Percentiles rank a stretch among this genome's conserved stretches.
phyloP scores from a whole-genome alignment of 2,329 filamentous ascomycete genomes.

The Colletotrichum caudatum region DNA sequence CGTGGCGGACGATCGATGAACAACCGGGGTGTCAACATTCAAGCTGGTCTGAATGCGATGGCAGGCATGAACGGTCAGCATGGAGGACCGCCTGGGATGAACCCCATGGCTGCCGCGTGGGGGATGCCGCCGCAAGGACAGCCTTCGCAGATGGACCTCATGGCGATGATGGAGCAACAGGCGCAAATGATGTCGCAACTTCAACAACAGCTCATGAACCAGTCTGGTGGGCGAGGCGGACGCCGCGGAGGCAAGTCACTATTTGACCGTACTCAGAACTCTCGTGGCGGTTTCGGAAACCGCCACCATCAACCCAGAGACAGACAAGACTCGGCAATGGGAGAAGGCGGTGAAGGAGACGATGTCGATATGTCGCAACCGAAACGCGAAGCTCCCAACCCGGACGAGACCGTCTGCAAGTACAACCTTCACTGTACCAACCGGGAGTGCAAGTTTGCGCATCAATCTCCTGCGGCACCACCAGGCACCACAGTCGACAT shows the following conservation, averaged over 20 bases:
- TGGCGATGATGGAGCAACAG: slow-evolving; percentile 88
- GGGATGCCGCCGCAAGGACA: slow-evolving; percentile 55
- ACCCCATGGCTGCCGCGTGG: slow-evolving; percentile 55
- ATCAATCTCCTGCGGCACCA: slow-evolving; percentile 91
- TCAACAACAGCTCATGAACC: slow-evolving; percentile 70
- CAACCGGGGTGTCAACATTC: slow-evolving; percentile 63
- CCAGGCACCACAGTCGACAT: slow-evolving; percentile 82
- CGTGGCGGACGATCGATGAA: slow-evolving; percentile 64
- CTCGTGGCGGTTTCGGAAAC: slow-evolving; percentile 65
- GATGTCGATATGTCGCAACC: slow-evolving; percentile 73
- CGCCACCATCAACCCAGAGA: slow-evolving; percentile 58
- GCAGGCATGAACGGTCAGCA: slow-evolving; percentile 50
- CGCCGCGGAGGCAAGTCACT: slow-evolving; percentile 69
- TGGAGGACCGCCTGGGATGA: slow-evolving; percentile 54
- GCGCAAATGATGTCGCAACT: slow-evolving; percentile 87
- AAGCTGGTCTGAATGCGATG: slow-evolving; percentile 60
- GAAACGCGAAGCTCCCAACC: slow-evolving; percentile 66
- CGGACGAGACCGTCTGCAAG: slow-evolving; percentile 82
- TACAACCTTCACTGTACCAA: slow-evolving; percentile 92
- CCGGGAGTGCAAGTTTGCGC: slow-evolving; percentile 90
- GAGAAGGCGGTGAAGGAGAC: slow-evolving; percentile 57
- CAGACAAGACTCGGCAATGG: slow-evolving; percentile 48
- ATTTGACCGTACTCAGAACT: slow-evolving; percentile 78
- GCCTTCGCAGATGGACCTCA: slow-evolving; percentile 68
- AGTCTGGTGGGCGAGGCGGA: slow-evolving; percentile 59